phyloP scores from a whole-genome alignment of 2,329 filamentous ascomycete species.

The Macrophomina phaseolina region DNA sequence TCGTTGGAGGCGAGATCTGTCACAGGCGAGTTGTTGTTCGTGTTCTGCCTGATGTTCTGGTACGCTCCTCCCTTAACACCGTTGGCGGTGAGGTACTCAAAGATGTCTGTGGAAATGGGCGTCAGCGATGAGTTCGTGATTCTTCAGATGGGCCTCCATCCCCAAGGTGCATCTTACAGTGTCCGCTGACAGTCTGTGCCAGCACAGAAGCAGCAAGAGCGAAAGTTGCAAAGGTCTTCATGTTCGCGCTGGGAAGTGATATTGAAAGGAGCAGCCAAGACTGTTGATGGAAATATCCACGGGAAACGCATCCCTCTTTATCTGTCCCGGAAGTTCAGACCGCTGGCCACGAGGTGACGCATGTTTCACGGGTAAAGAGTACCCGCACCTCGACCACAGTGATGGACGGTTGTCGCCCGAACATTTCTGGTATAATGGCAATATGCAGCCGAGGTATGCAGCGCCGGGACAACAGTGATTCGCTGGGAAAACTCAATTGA shows the following conservation, averaged over 20 bases:
- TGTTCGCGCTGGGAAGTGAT: conserved; percentile 25
- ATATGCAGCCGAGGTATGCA: not conserved
- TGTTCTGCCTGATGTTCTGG: conserved; percentile 45
- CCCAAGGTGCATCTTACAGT: conserved; percentile 36
- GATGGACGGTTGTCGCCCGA: not conserved
- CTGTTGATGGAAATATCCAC: conserved; percentile 10
- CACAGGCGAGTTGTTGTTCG: conserved; percentile 46
- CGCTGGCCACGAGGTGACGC: not conserved
- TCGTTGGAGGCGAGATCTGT: conserved; percentile 39
- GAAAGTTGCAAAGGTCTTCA: conserved; percentile 43
- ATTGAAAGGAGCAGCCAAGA: conserved; percentile 14
- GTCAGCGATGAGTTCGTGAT: not conserved
- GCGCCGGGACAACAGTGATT: not conserved
- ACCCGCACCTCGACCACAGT: not conserved
- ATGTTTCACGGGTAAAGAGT: conserved; percentile 22
- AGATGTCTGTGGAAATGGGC: conserved; percentile 40
- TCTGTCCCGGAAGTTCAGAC: not conserved
- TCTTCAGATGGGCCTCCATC: too few relatives aligned
- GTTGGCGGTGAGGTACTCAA: conserved; percentile 45
- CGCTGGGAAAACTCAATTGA: conserved; percentile 4
- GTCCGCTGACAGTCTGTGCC: conserved; percentile 43
- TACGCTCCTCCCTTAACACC: conserved; percentile 41
- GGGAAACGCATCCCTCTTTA: conserved; percentile 3
- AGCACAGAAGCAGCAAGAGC: conserved; percentile 40
- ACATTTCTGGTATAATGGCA: conserved; percentile 1